Percentiles rank a stretch among this genome's conserved stretches.
phyloP scores from a whole-genome alignment of 495 filamentous ascomycete genomes.

The Thermothielavioides terrestris region DNA sequence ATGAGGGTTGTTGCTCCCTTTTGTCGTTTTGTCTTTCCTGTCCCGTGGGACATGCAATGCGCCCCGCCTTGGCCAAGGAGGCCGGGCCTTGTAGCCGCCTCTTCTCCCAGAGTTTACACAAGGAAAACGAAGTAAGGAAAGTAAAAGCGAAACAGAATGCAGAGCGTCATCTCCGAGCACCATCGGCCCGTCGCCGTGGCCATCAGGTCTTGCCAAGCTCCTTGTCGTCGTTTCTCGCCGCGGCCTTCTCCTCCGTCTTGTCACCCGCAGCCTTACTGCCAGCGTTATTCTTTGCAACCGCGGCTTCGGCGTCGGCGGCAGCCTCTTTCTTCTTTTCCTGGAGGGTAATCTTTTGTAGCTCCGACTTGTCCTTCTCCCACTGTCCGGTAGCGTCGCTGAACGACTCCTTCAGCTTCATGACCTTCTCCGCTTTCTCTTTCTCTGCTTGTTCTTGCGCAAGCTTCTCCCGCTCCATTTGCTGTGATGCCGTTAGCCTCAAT shows the following conservation, averaged over 20 bases:
- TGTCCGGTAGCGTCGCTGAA: conserved; percentile 61
- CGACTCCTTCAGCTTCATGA: conserved; percentile 59
- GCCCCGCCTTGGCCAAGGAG: background rate
- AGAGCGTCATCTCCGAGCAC: too few species aligned
- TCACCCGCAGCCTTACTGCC: background rate
- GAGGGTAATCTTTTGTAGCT: conserved; percentile 58
- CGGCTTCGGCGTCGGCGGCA: conserved; percentile 2
- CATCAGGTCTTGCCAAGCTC: conserved; percentile 5
- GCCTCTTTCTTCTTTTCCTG: conserved; percentile 40
- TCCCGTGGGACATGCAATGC: conserved; percentile 2
- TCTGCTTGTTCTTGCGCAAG: conserved; percentile 65
- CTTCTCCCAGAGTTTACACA: background rate
- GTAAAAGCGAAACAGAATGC: background rate
- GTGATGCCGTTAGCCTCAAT: conserved; percentile 12
- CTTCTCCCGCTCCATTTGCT: conserved; percentile 83
- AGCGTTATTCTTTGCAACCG: conserved; percentile 9
- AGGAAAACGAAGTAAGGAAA: background rate
- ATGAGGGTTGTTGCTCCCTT: conserved; percentile 15
- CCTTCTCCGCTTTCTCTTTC: conserved; percentile 54
- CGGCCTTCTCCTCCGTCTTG: conserved; percentile 2
- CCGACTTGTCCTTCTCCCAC: conserved; percentile 76
- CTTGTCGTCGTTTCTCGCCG: background rate
- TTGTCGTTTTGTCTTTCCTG: conserved; percentile 11
- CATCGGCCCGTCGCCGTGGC: background rate
- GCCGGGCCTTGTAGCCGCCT: background rate